phyloP scores from a whole-genome alignment of 257 asterid species.

The Solanum sejunctum region DNA sequence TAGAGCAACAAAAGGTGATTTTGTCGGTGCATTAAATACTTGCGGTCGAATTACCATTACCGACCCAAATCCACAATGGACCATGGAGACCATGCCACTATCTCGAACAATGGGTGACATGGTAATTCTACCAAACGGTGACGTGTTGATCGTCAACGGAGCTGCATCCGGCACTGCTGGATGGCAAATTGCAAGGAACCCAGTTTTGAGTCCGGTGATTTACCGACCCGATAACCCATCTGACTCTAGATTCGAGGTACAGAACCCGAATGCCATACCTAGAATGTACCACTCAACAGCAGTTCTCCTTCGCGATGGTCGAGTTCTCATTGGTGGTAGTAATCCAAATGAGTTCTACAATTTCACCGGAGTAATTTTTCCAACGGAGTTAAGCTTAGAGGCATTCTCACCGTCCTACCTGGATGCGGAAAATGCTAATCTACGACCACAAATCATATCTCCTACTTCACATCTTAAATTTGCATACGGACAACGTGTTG shows the following conservation, averaged over 20 bases:
- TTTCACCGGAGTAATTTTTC: background rate
- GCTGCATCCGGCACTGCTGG: constrained; percentile 27
- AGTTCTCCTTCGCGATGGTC: constrained; percentile 24
- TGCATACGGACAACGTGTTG: background rate
- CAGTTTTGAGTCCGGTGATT: constrained; percentile 19
- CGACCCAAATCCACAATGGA: constrained; percentile 30
- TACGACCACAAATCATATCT: constrained; percentile 15
- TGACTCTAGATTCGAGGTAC: constrained; percentile 12
- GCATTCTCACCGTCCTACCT: constrained; percentile 21
- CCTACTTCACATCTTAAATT: constrained; percentile 1
- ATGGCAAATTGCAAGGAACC: constrained; percentile 18
- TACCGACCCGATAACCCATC: constrained; percentile 9
- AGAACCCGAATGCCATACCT: constrained; percentile 5
- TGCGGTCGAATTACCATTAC: constrained; percentile 27
- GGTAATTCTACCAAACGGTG: constrained; percentile 31
- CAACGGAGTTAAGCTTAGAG: constrained; percentile 23
- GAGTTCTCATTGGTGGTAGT: constrained; percentile 29
- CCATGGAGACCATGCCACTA: constrained; percentile 36
- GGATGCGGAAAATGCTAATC: background rate
- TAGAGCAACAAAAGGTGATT: background rate
- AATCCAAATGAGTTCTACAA: constrained; percentile 15
- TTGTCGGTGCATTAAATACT: constrained; percentile 20
- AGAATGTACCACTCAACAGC: constrained; percentile 36
- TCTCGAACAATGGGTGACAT: constrained; percentile 42
- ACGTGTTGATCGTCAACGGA: constrained; percentile 28